Percentiles rank a stretch among this genome's conserved stretches.
These are phyloP conservation scores for Trichosporon faecale DNA, from an alignment of 1,284 basidiomycete genomes.

Conservation along the genomic window DNA sequence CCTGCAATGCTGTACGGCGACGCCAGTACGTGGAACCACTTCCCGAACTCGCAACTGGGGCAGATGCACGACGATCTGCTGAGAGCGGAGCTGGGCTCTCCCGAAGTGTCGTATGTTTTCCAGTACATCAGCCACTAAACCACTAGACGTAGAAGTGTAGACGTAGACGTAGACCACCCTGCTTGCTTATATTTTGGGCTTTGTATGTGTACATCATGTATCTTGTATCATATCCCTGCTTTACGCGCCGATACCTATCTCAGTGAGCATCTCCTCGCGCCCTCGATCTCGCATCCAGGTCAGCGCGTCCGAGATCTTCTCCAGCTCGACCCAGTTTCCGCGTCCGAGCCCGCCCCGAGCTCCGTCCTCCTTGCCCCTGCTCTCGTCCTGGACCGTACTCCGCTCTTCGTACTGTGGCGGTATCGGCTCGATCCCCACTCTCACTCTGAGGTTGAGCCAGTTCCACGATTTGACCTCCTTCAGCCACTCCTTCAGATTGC, in stretches of 20 bases:
- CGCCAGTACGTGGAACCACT: slow-evolving; percentile 99
- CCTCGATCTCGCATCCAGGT: slow-evolving; percentile 61
- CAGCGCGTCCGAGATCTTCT: slow-evolving; percentile 67
- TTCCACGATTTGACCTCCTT: slow-evolving; percentile 69
- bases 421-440: slow-evolving; percentile 53
- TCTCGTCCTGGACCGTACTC: slow-evolving; percentile 48
- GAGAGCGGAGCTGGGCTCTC: slow-evolving; percentile 77
- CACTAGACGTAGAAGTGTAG: slow-evolving; percentile 1
- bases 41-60: slow-evolving; percentile 78
- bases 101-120: slow-evolving; percentile 86
- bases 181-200: slow-evolving; percentile 5
- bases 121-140: slow-evolving; percentile 65
- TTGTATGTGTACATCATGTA: slow-evolving; percentile 5
- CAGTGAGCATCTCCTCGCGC: slow-evolving; percentile 59
- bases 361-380: slow-evolving; percentile 29
- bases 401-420: slow-evolving; percentile 20
- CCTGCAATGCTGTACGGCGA: slow-evolving; percentile 91
- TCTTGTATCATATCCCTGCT: slow-evolving; percentile 1
- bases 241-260: slow-evolving; percentile 63
- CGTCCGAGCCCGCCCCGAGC: slow-evolving; percentile 40
- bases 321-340: slow-evolving; percentile 57
- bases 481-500: slow-evolving; percentile 63
- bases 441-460: slow-evolving; percentile 67
- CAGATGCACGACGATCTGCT: slow-evolving; percentile 94
- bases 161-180: not conserved